A percentile compares a stretch with the other conserved stretches of the same genome.
phyloP scores from a whole-genome alignment of 106 monocot species.

The Dendrobium nobile region DNA sequence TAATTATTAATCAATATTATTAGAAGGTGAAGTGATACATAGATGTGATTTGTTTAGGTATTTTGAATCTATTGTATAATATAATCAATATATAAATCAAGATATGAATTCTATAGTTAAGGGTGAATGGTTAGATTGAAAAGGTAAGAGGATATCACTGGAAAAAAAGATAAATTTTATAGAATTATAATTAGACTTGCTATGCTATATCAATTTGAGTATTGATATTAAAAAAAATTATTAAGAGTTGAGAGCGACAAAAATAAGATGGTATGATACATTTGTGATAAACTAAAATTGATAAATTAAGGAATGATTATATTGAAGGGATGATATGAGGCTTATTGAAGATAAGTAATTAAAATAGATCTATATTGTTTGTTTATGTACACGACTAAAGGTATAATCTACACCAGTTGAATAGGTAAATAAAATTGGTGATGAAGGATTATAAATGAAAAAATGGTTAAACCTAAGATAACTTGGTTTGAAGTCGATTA shows the following conservation, averaged over 20 bases:
- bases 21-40: not conserved
- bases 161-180: not conserved
- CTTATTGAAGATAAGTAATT: not conserved
- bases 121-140: not conserved
- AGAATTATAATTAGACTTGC: not conserved
- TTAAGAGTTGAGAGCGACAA: not conserved
- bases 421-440: not conserved
- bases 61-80: not conserved
- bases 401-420: too few relatives aligned
- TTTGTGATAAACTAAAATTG: not conserved
- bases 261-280: not conserved
- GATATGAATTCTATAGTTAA: not conserved
- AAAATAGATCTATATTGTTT: not conserved
- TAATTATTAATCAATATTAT: not conserved
- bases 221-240: not conserved
- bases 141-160: not conserved
- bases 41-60: not conserved
- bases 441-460: not conserved
- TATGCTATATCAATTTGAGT: not conserved
- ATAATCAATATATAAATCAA: not conserved
- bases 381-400: too few relatives aligned
- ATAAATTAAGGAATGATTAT: not conserved
- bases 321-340: not conserved
- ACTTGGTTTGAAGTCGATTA: not conserved
- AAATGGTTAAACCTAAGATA: not conserved